Evolutionary conservation across 164 flowering plant genomes (phyloP).

Genomic region (Vitis vinifera): DNA sequence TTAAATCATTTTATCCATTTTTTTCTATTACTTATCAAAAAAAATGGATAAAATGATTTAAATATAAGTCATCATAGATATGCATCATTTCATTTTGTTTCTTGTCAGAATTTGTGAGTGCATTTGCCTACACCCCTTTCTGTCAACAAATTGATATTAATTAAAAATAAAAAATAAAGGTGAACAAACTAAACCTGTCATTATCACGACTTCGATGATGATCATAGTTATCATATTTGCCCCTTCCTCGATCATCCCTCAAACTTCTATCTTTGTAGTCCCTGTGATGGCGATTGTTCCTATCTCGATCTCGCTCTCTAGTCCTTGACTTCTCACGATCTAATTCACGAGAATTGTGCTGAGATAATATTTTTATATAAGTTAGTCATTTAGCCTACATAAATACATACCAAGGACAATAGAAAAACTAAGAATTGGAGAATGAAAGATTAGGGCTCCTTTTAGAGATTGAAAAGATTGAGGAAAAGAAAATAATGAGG

Average conservation of each 20-base stretch:
- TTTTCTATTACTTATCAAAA: too few species aligned
- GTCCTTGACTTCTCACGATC: slow-evolving; percentile 40
- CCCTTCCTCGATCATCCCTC: slow-evolving; percentile 46
- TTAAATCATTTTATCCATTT: too few species aligned
- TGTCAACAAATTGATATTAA: too few species aligned
- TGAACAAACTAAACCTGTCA: slow-evolving; percentile 36
- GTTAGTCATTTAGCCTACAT: slow-evolving; percentile 7
- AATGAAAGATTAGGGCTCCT: too few species aligned
- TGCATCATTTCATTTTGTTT: too few species aligned
- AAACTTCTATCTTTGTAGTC: slow-evolving; percentile 38
- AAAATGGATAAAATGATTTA: background rate
- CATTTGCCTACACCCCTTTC: too few species aligned
- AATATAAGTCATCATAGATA: background rate
- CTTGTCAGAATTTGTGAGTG: too few species aligned
- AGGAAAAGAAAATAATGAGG: too few species aligned
- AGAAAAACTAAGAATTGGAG: background rate
- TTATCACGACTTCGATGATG: slow-evolving; percentile 35
- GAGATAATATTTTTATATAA: slow-evolving; percentile 10
- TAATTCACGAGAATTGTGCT: slow-evolving; percentile 41
- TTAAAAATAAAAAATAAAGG: background rate
- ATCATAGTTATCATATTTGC: slow-evolving; percentile 30
- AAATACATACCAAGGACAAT: background rate
- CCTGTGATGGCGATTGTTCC: slow-evolving; percentile 43
- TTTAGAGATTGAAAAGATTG: too few species aligned
- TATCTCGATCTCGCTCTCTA: slow-evolving; percentile 38